These are phyloP conservation scores for Coniosporium apollinis DNA, from an alignment of 495 filamentous ascomycete genomes.

Conservation along the genomic window DNA sequence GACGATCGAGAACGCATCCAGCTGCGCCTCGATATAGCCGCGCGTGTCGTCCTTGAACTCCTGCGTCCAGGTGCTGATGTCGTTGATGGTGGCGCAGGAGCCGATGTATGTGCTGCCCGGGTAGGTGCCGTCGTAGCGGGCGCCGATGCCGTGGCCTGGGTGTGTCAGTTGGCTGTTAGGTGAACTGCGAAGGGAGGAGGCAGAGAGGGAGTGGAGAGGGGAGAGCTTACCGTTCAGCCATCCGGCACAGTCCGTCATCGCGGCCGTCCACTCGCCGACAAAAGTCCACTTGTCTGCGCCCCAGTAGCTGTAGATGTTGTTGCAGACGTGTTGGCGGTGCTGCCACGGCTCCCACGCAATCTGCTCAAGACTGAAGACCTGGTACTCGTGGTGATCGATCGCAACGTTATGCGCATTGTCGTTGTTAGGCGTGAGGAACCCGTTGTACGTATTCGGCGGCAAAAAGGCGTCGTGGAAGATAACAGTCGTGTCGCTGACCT, in stretches of 20 bases:
- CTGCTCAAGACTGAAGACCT: slow-evolving; percentile 26
- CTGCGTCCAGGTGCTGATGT: slow-evolving; percentile 20
- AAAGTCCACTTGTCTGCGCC: slow-evolving; percentile 30
- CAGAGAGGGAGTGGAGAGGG: not conserved
- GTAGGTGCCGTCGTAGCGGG: slow-evolving; percentile 42
- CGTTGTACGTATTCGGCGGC: slow-evolving; percentile 24
- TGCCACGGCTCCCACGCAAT: slow-evolving; percentile 22
- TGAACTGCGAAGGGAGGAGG: not conserved
- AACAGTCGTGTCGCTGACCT: slow-evolving; percentile 33
- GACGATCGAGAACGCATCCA: slow-evolving; percentile 24
- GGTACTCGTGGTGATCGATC: slow-evolving; percentile 34
- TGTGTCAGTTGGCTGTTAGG: not conserved
- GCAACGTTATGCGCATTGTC: slow-evolving; percentile 24
- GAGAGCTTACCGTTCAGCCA: slow-evolving; percentile 41
- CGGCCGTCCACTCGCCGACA: slow-evolving; percentile 39
- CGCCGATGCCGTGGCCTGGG: slow-evolving; percentile 36
- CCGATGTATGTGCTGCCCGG: slow-evolving; percentile 22
- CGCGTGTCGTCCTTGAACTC: slow-evolving; percentile 22
- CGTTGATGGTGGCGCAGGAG: slow-evolving; percentile 24
- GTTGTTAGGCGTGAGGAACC: slow-evolving; percentile 25
- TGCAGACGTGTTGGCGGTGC: slow-evolving; percentile 29
- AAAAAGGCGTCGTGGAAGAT: slow-evolving; percentile 56
- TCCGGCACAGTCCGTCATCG: slow-evolving; percentile 59
- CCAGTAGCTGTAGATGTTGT: slow-evolving; percentile 20
- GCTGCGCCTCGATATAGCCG: slow-evolving; percentile 30